phyloP scores from a whole-genome alignment of 768 basidiomycete genomes.

The Austroboletus festivus region DNA sequence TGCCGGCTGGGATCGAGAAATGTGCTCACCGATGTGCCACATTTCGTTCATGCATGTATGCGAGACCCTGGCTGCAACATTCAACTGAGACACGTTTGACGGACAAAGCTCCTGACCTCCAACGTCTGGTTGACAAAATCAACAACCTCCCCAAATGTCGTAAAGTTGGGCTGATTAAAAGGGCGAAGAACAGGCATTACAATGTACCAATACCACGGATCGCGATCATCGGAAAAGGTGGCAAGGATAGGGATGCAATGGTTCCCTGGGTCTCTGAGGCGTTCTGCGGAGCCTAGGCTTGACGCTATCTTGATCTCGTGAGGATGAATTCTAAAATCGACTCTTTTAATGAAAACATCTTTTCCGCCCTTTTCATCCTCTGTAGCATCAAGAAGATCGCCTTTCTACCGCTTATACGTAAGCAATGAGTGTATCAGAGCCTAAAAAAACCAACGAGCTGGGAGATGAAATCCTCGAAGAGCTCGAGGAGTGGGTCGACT shows the following conservation, averaged over 20 bases:
- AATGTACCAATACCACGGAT: conserved; percentile 17
- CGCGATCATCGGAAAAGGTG: conserved; percentile 8
- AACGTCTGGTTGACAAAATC: conserved; percentile 30
- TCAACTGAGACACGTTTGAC: not conserved
- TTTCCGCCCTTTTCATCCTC: not conserved
- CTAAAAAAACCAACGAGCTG: conserved; percentile 4
- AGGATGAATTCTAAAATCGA: not conserved
- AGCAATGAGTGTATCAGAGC: not conserved
- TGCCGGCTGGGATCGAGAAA: fast-evolving
- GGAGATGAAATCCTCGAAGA: conserved; percentile 7
- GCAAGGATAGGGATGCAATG: conserved; percentile 25
- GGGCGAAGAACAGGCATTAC: conserved; percentile 29
- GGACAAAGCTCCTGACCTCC: conserved; percentile 12
- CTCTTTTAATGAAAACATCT: conserved; percentile 15
- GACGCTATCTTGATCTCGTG: conserved; percentile 6
- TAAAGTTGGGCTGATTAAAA: conserved; percentile 23
- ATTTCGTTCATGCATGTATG: conserved; percentile 34
- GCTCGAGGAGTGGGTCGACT: not conserved
- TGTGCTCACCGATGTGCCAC: conserved; percentile 34
- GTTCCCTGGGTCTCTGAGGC: conserved; percentile 9
- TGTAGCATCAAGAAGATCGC: conserved; percentile 10
- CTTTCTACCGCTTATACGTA: not conserved
- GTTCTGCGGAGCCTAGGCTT: not conserved
- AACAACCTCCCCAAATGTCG: conserved; percentile 22
- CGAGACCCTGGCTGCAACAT: conserved; percentile 24